A percentile compares a stretch with the other conserved stretches of the same genome.
phyloP scores from a whole-genome alignment of 1,284 basidiomycete species.

The Athelia psychrophila region DNA sequence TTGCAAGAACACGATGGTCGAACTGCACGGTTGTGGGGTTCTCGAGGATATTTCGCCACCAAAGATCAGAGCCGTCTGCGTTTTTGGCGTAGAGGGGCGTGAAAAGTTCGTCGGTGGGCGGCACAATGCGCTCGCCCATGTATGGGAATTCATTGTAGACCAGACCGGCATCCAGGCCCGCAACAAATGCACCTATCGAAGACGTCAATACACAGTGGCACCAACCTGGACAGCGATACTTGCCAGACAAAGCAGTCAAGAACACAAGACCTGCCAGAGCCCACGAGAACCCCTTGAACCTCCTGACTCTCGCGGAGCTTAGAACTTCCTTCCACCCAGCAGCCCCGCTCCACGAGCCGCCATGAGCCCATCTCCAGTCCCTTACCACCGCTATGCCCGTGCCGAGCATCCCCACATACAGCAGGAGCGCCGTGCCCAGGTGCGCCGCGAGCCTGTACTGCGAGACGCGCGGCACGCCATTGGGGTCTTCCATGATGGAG shows the following conservation, averaged over 20 bases:
- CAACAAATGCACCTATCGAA: constrained; percentile 88
- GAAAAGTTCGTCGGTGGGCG: constrained; percentile 84
- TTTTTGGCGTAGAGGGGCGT: constrained; percentile 71
- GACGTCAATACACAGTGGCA: constrained; percentile 3
- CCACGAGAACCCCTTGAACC: constrained; percentile 61
- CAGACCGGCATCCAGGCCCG: constrained; percentile 94
- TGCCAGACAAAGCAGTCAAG: constrained; percentile 88
- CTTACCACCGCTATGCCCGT: constrained; percentile 78
- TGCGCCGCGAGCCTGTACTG: constrained; percentile 97
- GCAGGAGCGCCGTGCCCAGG: constrained; percentile 84
- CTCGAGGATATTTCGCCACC: constrained; percentile 94
- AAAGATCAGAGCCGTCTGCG: constrained; percentile 68
- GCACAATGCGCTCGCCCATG: constrained; percentile 90
- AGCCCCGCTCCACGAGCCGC: constrained; percentile 39
- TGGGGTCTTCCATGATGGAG: constrained; percentile 75
- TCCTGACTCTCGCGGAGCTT: constrained; percentile 51
- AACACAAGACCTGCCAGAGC: constrained; percentile 77
- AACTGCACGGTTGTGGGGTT: constrained; percentile 99
- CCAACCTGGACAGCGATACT: constrained; percentile 7
- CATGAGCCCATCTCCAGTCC: constrained; percentile 75
- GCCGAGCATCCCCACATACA: constrained; percentile 91
- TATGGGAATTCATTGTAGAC: constrained; percentile 97
- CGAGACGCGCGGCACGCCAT: constrained; percentile 90
- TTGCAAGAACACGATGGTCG: constrained; percentile 88
- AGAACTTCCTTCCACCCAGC: constrained; percentile 51